These are phyloP conservation scores for Closterium sp. DNA, from an alignment of 139 green algal genomes.

Conservation along the genomic window DNA sequence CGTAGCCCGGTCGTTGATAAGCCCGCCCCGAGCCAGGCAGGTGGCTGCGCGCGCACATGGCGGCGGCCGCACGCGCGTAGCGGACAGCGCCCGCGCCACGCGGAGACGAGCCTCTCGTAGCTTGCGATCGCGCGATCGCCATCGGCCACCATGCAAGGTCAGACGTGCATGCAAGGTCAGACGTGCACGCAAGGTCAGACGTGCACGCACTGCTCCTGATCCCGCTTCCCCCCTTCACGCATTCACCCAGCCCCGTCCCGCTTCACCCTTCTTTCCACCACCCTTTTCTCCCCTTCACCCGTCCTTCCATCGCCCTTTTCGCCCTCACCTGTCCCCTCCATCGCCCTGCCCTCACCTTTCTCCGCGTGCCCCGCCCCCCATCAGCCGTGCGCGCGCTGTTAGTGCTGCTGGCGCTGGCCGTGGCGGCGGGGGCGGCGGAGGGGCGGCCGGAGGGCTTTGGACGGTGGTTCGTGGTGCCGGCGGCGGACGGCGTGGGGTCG, in stretches of 20 bases:
- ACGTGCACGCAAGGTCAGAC: too few species aligned
- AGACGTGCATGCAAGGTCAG: background rate
- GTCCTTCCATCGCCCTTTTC: background rate
- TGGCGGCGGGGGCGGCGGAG: background rate
- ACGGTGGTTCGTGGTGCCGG: background rate
- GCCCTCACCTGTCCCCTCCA: background rate
- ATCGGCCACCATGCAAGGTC: background rate
- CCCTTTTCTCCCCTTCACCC: too few species aligned
- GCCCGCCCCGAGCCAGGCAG: too few species aligned
- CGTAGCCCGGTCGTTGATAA: background rate
- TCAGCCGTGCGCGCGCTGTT: background rate
- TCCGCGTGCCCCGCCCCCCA: background rate
- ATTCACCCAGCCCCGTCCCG: background rate
- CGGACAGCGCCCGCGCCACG: background rate
- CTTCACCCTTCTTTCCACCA: background rate
- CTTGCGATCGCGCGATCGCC: background rate
- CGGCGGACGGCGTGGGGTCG: background rate
- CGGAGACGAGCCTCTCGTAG: background rate
- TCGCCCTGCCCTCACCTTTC: background rate
- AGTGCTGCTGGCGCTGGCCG: background rate
- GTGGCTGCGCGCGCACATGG: background rate
- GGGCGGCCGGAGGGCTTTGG: background rate
- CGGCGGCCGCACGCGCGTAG: background rate
- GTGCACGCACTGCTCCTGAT: too few species aligned
- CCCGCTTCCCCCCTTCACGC: too few species aligned